phyloP scores from a whole-genome alignment of 2,329 filamentous ascomycete species.

The Fusarium nematophilum region DNA sequence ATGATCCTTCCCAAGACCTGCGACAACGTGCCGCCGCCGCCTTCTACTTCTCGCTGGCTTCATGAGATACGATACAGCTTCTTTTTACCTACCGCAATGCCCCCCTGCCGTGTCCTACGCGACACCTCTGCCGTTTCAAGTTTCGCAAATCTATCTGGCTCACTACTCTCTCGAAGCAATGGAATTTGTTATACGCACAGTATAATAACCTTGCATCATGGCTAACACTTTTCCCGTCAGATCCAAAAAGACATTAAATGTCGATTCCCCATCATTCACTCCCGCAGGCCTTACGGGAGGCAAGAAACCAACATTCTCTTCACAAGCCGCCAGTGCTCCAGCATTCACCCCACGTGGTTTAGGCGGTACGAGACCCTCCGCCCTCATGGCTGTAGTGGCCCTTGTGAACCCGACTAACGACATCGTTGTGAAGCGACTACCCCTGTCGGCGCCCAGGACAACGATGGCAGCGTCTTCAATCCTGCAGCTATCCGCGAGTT shows the following conservation, averaged over 20 bases:
- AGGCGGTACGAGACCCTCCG: slow-evolving; percentile 49
- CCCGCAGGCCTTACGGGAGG: slow-evolving; percentile 66
- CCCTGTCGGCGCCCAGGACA: slow-evolving; percentile 55
- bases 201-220: slow-evolving; percentile 5
- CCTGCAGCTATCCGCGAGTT: slow-evolving; percentile 69
- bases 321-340: slow-evolving; percentile 89
- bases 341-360: slow-evolving; percentile 81
- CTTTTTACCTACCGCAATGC: no score
- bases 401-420: slow-evolving; percentile 22
- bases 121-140: neutral
- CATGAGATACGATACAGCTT: no score
- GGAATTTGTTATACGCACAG: neutral
- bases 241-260: slow-evolving; percentile 84
- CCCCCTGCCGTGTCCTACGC: neutral
- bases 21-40: neutral
- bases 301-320: slow-evolving; percentile 84
- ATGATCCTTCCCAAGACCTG: neutral
- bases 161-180: neutral
- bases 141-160: neutral
- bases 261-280: slow-evolving; percentile 96
- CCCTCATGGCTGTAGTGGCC: neutral
- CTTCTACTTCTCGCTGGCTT: no score
- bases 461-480: slow-evolving; percentile 63
- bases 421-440: slow-evolving; percentile 46
- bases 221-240: slow-evolving; percentile 45